Percentiles rank a stretch among this genome's conserved stretches.
These are phyloP conservation scores for Echinochloa phyllopogon DNA, from an alignment of 176 grass and related monocot species.

Conservation along the genomic window DNA sequence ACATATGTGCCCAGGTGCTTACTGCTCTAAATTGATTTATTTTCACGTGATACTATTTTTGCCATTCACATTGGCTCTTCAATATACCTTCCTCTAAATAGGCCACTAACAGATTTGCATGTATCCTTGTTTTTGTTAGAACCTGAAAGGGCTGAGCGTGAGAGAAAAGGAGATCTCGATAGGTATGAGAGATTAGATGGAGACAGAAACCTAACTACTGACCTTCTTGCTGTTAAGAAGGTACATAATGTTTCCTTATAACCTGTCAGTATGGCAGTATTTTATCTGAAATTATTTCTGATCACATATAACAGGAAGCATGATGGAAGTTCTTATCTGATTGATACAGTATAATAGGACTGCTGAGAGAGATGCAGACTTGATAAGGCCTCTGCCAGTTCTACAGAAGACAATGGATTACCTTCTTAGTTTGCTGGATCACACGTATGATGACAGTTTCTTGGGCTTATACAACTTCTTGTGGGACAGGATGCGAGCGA, in stretches of 20 bases:
- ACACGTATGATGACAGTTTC: constrained; percentile 75
- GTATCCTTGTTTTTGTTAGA: constrained; percentile 55
- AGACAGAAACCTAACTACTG: constrained; percentile 89
- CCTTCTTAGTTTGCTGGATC: constrained; percentile 87
- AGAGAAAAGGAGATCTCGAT: constrained; percentile 99
- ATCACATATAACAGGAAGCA: constrained; percentile 51
- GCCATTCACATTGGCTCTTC: neutral
- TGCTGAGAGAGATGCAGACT: constrained; percentile 78
- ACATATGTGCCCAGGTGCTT: constrained; percentile 97
- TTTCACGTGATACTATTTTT: constrained; percentile 29
- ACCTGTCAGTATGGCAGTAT: constrained; percentile 41
- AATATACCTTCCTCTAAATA: neutral
- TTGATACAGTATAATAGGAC: constrained; percentile 96
- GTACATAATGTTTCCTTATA: constrained; percentile 57
- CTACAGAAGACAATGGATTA: constrained; percentile 89
- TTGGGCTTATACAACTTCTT: constrained; percentile 94
- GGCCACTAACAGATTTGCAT: constrained; percentile 15
- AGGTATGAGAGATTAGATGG: constrained; percentile 84
- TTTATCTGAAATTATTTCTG: constrained; percentile 59
- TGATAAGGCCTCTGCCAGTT: constrained; percentile 95
- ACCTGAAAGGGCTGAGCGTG: constrained; percentile 85
- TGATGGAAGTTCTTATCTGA: constrained; percentile 59
- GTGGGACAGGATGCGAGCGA: constrained; percentile 98
- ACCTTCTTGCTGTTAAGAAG: constrained; percentile 94
- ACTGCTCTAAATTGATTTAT: constrained; percentile 19